Base-by-base conservation (phyloP, 2,329 filamentous ascomycete genomes). In the Furcasterigmium furcatum region DNA sequence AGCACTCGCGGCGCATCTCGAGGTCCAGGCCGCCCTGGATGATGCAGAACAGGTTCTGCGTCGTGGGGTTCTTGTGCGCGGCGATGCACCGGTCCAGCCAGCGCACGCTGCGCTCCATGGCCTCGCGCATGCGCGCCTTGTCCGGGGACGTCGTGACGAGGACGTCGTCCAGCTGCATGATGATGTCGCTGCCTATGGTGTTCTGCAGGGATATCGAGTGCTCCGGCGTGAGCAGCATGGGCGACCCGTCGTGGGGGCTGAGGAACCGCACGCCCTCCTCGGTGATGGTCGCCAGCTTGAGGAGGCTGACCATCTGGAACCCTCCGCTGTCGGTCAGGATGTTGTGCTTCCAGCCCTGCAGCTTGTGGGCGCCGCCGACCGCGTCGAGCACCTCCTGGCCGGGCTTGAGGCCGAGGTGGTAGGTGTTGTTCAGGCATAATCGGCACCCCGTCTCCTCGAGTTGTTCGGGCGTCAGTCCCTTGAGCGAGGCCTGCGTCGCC, bases 101-200 rank as follows among this genome's bases (percentile, higher is more conserved):
- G 32, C 95, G 82, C 8, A 99, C 82, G 45, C 90, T 96, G 45
- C 94, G 85, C 60, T 94, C 80, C 91, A 96, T 97, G 41, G 94
- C 94, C 66, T 96, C 90, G 50, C 85, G 82, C 82, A 99, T 97
- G 44, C 95, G 85, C 18, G 74, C 84, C 46, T 81, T 74, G 65
- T 99, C 94, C 0, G 92, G 92, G 0, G 91, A 96, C 0, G 94
- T 99, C 0, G 94, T 97, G 24, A 91, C 92, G 43, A 99, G 87
- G 13, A 99, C 95, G 66, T 99, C 95, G 73, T 99, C 94, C 4
- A 99, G 83, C 68, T 99, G 95, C 95, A 99, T 99, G 55, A 97
- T 96, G 57, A 99, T 97, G 68, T 99, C 94, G 52, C 90, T 95
- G 52, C 94, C 94, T 59, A 99, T 99, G 45, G 87, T 92, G 67